Conservation (phyloP, 257 asterid species). For the Gynochthodes officinalis region DNA sequence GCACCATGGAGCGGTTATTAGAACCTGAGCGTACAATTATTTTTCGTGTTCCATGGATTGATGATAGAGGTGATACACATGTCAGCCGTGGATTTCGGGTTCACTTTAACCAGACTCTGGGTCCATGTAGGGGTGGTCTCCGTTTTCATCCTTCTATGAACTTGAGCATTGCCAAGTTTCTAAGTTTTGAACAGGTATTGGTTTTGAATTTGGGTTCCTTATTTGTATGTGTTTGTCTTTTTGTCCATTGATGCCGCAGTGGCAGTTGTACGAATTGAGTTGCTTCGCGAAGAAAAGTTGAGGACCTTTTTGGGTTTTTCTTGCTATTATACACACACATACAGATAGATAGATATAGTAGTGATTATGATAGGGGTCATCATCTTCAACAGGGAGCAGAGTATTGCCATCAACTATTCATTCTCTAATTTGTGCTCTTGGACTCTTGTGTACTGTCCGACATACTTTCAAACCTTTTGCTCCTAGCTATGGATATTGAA, state of each 20-base stretch:
- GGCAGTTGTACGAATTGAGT: not conserved
- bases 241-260: not conserved
- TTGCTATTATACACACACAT: too few species aligned
- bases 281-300: not conserved
- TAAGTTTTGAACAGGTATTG: slow-evolving; percentile 88
- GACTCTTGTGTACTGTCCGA: not conserved
- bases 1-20: slow-evolving; percentile 89
- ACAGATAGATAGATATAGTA: not conserved
- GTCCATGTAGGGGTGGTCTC: slow-evolving; percentile 99
- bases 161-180: slow-evolving; percentile 93
- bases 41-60: slow-evolving; percentile 96
- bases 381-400: not conserved
- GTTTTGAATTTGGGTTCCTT: not conserved
- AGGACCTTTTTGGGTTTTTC: not conserved
- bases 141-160: slow-evolving; percentile 93
- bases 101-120: slow-evolving; percentile 91
- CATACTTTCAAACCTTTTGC: not conserved
- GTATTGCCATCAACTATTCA: not conserved
- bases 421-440: not conserved
- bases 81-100: slow-evolving; percentile 94
- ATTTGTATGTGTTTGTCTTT: not conserved
- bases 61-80: slow-evolving; percentile 93
- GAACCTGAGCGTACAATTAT: slow-evolving; percentile 90
- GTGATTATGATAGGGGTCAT: not conserved
- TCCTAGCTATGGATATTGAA: not conserved